Base-by-base conservation (phyloP, 108 stramenopile species). In the Pinguiococcus pyrenoidosus region DNA sequence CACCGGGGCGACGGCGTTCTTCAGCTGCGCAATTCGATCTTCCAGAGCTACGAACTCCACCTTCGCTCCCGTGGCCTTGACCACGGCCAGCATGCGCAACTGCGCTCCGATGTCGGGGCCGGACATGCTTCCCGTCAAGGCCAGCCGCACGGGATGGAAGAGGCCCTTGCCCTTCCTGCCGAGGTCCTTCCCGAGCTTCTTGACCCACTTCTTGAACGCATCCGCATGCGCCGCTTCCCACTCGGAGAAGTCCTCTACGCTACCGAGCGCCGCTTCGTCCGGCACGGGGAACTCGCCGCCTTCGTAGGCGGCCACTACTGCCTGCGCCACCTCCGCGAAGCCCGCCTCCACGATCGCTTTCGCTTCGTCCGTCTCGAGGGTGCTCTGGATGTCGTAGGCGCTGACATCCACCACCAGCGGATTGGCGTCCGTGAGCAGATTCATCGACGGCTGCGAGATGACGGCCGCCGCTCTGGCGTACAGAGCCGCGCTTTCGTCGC, bases 51-150 rank as follows among this genome's bases (percentile, higher is more conserved):
- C n/a, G n/a, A n/a, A n/a, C n/a, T n/a, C n/a, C n/a, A n/a, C n/a
- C n/a, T n/a, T n/a, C n/a, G n/a, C n/a, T n/a, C n/a, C n/a, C n/a
- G n/a, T n/a, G n/a, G n/a, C n/a, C n/a, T n/a, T n/a, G n/a, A n/a
- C n/a, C n/a, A n/a, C n/a, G n/a, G n/a, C 49, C 29, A 91, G 56
- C 32, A 94, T 58, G 8, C 71, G 58, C 25, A 95, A 41, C 56
- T 95, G 92, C 60, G 85, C 85, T 5, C 89, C 88, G 8, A 95
- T 87, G 67, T 95, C 92, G 63, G 89, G 86, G 20, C 92, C 92
- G 46, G 84, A 87, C 87, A 91, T 90, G 59, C 81, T 82, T 17
- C 89, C 92, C 5, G 92, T 95, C 52, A 95, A 39, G 10, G 84
- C 86, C 36, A 95, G 48, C 38, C 92, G 72, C 0, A 85, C 78